Evolutionary conservation across 2,329 filamentous ascomycete species (phyloP).

Genomic region (Reticulascus tulasneorum): DNA sequence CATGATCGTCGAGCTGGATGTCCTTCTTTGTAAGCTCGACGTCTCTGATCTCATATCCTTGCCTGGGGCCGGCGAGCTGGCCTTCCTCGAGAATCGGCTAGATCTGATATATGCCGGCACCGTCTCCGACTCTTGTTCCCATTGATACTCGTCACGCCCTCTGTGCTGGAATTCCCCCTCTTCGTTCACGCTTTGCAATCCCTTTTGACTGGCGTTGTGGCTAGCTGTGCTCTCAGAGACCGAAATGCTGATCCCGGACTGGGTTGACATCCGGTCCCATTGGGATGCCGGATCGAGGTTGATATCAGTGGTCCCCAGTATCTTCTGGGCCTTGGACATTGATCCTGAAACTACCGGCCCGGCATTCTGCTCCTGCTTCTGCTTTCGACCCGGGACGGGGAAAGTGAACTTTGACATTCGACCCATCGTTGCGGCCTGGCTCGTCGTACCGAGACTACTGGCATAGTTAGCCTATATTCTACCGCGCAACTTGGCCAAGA

Average conservation of each 20-base stretch:
- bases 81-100: constrained; percentile 10
- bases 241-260: constrained; percentile 41
- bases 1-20: constrained; percentile 51
- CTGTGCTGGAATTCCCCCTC: constrained; percentile 9
- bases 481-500: neutral
- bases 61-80: constrained; percentile 3
- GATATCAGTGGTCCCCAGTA: constrained; percentile 43
- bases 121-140: constrained; percentile 45
- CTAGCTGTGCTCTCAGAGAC: constrained; percentile 34
- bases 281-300: constrained; percentile 33
- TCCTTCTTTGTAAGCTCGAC: constrained; percentile 42
- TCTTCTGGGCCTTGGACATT: constrained; percentile 48
- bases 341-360: constrained; percentile 27
- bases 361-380: constrained; percentile 30
- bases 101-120: constrained; percentile 29
- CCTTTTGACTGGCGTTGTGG: constrained; percentile 22
- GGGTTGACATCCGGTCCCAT: constrained; percentile 41
- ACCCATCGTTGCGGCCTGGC: constrained; percentile 26
- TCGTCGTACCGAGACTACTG: constrained; percentile 4
- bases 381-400: constrained; percentile 41
- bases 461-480: neutral
- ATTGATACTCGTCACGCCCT: constrained; percentile 25
- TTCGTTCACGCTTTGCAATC: constrained; percentile 2
- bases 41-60: constrained; percentile 30
- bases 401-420: constrained; percentile 43